phyloP scores from a whole-genome alignment of 129 eudicot genomes.

The Flaveria sonorensis region DNA sequence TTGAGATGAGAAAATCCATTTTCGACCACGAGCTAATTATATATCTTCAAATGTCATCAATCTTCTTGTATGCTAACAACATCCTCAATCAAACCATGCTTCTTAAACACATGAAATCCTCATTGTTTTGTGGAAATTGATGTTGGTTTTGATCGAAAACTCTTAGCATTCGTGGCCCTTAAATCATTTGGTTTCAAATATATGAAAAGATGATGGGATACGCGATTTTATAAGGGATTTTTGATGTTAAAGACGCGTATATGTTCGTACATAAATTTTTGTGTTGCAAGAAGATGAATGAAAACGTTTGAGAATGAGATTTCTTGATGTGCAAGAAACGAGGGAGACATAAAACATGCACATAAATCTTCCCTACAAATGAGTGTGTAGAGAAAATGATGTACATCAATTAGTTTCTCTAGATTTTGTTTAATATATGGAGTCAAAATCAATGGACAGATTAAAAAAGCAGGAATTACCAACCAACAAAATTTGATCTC shows the following conservation, averaged over 20 bases:
- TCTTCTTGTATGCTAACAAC: not conserved
- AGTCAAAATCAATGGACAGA: slow-evolving; percentile 16
- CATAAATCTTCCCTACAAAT: slow-evolving; percentile 30
- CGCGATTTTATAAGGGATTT: not conserved
- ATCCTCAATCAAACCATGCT: slow-evolving; percentile 25
- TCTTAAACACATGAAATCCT: slow-evolving; percentile 8
- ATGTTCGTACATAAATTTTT: not conserved
- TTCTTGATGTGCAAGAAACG: slow-evolving; percentile 36
- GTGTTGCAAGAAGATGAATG: slow-evolving; percentile 30
- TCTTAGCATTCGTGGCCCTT: slow-evolving; percentile 15
- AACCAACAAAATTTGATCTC: slow-evolving; percentile 12
- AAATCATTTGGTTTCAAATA: not conserved
- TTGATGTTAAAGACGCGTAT: slow-evolving; percentile 17
- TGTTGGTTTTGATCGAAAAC: slow-evolving; percentile 21
- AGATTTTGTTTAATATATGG: slow-evolving; percentile 7
- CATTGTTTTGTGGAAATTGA: not conserved
- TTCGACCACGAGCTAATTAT: slow-evolving; percentile 17
- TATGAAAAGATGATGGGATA: not conserved
- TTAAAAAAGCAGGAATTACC: slow-evolving; percentile 5
- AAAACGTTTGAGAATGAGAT: slow-evolving; percentile 26
- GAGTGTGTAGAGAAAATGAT: slow-evolving; percentile 21
- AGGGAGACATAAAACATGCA: slow-evolving; percentile 33
- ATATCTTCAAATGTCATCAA: not conserved
- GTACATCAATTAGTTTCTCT: slow-evolving; percentile 21
- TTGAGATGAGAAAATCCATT: slow-evolving; percentile 45